A percentile compares a stretch with the other conserved stretches of the same genome.
Evolutionary conservation across 495 filamentous ascomycete genomes (phyloP).

Genomic region (Cryomyces antarcticus): DNA sequence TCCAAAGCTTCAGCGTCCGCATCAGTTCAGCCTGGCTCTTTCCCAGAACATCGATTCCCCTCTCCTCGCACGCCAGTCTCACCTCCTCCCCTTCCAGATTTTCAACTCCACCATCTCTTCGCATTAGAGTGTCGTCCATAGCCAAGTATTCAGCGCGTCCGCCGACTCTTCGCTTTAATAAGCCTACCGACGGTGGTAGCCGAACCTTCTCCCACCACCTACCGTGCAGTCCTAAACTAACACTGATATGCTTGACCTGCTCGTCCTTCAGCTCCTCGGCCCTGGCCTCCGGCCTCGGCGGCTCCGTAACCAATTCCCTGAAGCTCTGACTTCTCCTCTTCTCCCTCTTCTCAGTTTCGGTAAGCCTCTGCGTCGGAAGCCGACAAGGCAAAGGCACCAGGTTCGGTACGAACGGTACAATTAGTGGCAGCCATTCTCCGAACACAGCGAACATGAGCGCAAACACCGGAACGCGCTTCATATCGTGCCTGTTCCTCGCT

Average conservation of each 20-base stretch:
- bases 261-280: background rate
- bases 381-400: slow-evolving; percentile 64
- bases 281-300: background rate
- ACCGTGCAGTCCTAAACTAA: slow-evolving; percentile 24
- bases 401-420: slow-evolving; percentile 39
- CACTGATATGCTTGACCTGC: slow-evolving; percentile 8
- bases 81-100: slow-evolving; percentile 32
- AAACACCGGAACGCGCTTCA: slow-evolving; percentile 57
- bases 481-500: slow-evolving; percentile 42
- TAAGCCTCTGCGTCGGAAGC: slow-evolving; percentile 48
- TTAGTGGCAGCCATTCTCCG: slow-evolving; percentile 67
- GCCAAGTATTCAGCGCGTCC: slow-evolving; percentile 30
- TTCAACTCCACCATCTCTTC: slow-evolving; percentile 26
- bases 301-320: slow-evolving; percentile 8
- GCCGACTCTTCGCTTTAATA: slow-evolving; percentile 23
- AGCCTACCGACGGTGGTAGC: slow-evolving; percentile 14
- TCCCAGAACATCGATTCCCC: slow-evolving; percentile 22
- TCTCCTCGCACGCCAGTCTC: slow-evolving; percentile 32
- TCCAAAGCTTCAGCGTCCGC: slow-evolving; percentile 6
- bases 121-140: slow-evolving; percentile 38
- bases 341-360: slow-evolving; percentile 30
- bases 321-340: slow-evolving; percentile 25
- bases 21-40: slow-evolving; percentile 13
- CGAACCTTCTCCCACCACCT: slow-evolving; percentile 18
- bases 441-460: slow-evolving; percentile 47